phyloP scores from a whole-genome alignment of 352 stramenopile species.

The Phytophthora idaei region DNA sequence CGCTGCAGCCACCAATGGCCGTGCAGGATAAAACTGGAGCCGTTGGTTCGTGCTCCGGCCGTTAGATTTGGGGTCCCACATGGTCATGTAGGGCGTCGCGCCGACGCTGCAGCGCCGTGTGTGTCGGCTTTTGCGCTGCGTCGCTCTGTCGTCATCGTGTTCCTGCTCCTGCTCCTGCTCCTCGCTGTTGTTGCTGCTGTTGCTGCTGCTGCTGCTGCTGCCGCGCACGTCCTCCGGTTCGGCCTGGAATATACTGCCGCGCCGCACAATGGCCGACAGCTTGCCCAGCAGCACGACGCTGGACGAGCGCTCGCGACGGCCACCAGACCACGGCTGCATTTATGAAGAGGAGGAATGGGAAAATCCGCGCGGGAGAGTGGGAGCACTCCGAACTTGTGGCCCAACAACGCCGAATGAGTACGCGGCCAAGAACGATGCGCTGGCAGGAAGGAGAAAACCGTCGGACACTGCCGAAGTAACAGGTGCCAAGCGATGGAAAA shows the following conservation, averaged over 20 bases:
- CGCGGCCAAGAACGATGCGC: not conserved
- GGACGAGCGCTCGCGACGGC: slow-evolving; percentile 40
- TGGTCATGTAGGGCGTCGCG: slow-evolving; percentile 26
- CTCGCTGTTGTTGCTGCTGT: slow-evolving; percentile 18
- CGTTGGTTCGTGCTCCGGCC: slow-evolving; percentile 21
- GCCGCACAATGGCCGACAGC: slow-evolving; percentile 57
- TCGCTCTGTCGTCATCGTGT: slow-evolving; percentile 9
- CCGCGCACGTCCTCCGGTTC: slow-evolving; percentile 30
- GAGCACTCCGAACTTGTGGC: slow-evolving; percentile 7
- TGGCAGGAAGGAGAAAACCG: slow-evolving; percentile 30
- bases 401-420: slow-evolving; percentile 1
- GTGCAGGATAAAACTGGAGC: slow-evolving; percentile 46
- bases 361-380: slow-evolving; percentile 18
- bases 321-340: slow-evolving; percentile 42
- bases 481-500: slow-evolving; percentile 7
- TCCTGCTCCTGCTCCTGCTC: slow-evolving; percentile 6
- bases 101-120: slow-evolving; percentile 22
- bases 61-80: slow-evolving; percentile 28
- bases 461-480: slow-evolving; percentile 19
- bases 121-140: not conserved
- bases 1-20: slow-evolving; percentile 29
- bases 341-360: slow-evolving; percentile 2
- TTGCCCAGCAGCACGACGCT: slow-evolving; percentile 54
- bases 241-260: slow-evolving; percentile 39
- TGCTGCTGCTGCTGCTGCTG: slow-evolving; percentile 29